Conservation (phyloP, 2,329 filamentous ascomycete genomes). For the Endoconidiophora laricicola region DNA sequence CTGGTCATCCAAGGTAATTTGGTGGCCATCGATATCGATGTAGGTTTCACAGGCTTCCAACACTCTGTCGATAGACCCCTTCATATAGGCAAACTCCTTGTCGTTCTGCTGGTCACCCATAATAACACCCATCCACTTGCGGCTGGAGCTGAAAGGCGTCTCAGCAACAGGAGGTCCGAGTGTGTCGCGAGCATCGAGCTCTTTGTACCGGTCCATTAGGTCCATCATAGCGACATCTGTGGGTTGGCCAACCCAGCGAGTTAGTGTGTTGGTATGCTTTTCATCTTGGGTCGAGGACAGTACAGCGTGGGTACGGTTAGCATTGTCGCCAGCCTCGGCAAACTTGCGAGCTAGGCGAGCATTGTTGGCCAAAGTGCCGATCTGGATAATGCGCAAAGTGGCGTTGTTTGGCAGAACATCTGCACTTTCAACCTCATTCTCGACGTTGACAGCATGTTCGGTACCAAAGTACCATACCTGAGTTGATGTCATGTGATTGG, state of each 20-base stretch:
- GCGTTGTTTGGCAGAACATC: slow-evolving; percentile 52
- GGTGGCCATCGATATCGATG: slow-evolving; percentile 67
- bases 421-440: slow-evolving; percentile 35
- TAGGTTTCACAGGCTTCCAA: slow-evolving; percentile 81
- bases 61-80: slow-evolving; percentile 80
- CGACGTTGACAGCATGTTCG: slow-evolving; percentile 32
- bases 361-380: slow-evolving; percentile 95
- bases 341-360: slow-evolving; percentile 60
- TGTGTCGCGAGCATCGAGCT: slow-evolving; percentile 77
- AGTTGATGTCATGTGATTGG: slow-evolving; percentile 95
- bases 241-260: slow-evolving; percentile 89
- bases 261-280: slow-evolving; percentile 32
- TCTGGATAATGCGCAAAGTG: slow-evolving; percentile 65
- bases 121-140: slow-evolving; percentile 98
- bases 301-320: slow-evolving; percentile 39
- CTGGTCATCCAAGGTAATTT: slow-evolving; percentile 66
- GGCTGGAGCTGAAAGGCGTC: slow-evolving; percentile 88
- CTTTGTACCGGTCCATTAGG: slow-evolving; percentile 74
- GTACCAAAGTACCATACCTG: slow-evolving; percentile 91
- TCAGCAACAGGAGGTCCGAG: slow-evolving; percentile 71
- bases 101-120: slow-evolving; percentile 47
- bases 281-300: slow-evolving; percentile 67
- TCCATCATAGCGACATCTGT: slow-evolving; percentile 97
- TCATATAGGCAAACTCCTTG: slow-evolving; percentile 80
- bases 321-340: slow-evolving; percentile 46